Base-by-base conservation (phyloP, 2,329 filamentous ascomycete species). In the Bipolaris cookei region DNA sequence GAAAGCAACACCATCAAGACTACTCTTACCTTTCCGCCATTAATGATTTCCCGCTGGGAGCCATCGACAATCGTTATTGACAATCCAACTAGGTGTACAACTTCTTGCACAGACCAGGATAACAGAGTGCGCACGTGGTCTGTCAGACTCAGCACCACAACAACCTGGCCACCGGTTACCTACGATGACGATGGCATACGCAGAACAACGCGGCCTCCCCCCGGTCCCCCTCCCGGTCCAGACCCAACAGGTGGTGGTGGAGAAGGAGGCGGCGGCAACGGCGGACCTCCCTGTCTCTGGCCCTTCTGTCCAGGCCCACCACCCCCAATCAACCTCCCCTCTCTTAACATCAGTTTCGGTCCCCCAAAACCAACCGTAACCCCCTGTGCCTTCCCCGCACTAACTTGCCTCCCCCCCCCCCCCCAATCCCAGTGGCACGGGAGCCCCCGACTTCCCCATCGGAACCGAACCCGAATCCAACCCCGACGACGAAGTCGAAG, bases 1-100 rank as follows among this genome's bases (percentile, higher is more conserved):
- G 46, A 43, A 6, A 30, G 25, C 14, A 35, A 41, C 20, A 56
- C n/a, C 25, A 39, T 52, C 8, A 52, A 49, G 43, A 58, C 54
- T 6, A 58, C 51, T 14, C 38, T 61, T n/a, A 56, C 59, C 1
- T 43, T 46, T 11, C 51, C 46, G 13, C 54, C 58, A 1, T n/a
- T 61, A 11, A 61, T 54, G 2, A 25, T 61, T 3, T 4, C 3
- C 14, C 35, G n/a, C 3, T 38, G 14, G 35, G 35, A 38, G 35
- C 35, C 35, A 16, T 38, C 35, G 2, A 38, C 35, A 3, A 38
- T 38, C 7, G 35, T 38, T n/a, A 18, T 38, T 38, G n/a, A 18
- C 7, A 18, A n/a, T 5, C 4, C 14, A 3, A 5, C 35, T 2
- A n/a, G 35, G 14, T 38, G 35, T 8, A 38, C 35, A 5, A 38